phyloP scores from a whole-genome alignment of 192 early-diverging fungal genomes.

The Phlyctochytrium planicorne region DNA sequence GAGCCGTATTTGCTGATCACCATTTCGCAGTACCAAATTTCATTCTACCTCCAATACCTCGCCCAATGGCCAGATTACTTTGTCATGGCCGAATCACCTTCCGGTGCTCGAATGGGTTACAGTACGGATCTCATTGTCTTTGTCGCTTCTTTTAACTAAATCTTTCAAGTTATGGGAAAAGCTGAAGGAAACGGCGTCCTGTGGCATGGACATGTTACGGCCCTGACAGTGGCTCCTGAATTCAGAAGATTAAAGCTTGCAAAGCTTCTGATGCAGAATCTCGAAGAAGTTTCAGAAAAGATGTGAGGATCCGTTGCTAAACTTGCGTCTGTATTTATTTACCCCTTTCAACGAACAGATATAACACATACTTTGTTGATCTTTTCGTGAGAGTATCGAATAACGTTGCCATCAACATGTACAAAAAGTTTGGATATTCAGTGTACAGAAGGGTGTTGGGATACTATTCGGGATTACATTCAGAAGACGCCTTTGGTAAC shows the following conservation, averaged over 20 bases:
- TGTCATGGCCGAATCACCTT: slow-evolving; percentile 73
- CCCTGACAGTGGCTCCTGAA: slow-evolving; percentile 94
- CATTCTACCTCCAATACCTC: slow-evolving; percentile 91
- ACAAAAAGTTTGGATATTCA: slow-evolving; percentile 87
- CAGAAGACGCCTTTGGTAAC: slow-evolving; percentile 88
- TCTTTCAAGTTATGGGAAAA: slow-evolving; percentile 82
- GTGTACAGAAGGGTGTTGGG: slow-evolving; percentile 83
- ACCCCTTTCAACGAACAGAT: slow-evolving; percentile 37
- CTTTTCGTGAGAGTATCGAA: slow-evolving; percentile 95
- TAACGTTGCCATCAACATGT: slow-evolving; percentile 87
- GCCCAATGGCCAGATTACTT: slow-evolving; percentile 94
- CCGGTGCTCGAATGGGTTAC: slow-evolving; percentile 79
- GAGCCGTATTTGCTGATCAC: neutral
- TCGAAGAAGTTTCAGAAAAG: slow-evolving; percentile 90
- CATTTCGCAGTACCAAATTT: slow-evolving; percentile 77
- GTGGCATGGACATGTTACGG: slow-evolving; percentile 99
- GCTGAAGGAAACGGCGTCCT: slow-evolving; percentile 83
- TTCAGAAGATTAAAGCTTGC: slow-evolving; percentile 91
- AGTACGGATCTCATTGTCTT: slow-evolving; percentile 38
- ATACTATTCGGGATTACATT: slow-evolving; percentile 77
- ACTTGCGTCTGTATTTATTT: neutral
- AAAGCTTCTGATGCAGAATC: slow-evolving; percentile 78
- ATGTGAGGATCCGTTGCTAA: slow-evolving; percentile 39
- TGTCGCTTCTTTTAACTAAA: slow-evolving; percentile 1
- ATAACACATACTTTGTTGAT: slow-evolving; percentile 92